Percentiles rank a stretch among this genome's conserved stretches.
Evolutionary conservation across 805 yeast species (phyloP).

Genomic region (Teunomyces tritomae): DNA sequence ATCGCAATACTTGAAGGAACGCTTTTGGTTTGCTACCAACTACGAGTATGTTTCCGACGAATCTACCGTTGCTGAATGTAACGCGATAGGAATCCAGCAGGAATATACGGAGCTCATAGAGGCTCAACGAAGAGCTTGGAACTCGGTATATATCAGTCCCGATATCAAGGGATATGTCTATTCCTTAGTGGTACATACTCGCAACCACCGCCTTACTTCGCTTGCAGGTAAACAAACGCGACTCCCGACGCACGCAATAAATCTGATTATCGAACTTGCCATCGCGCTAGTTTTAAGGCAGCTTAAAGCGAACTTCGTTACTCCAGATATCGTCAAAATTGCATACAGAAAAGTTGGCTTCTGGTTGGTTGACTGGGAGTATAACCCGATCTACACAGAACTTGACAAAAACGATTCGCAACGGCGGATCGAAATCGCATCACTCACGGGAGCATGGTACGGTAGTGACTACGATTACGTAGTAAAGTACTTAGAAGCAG

Average conservation of each 20-base stretch:
- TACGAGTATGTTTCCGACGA: conserved; percentile 9
- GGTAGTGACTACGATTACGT: conserved; percentile 40
- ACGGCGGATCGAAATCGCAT: conserved; percentile 25
- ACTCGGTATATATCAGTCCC: conserved; percentile 28
- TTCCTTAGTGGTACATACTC: conserved; percentile 33
- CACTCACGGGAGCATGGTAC: conserved; percentile 44
- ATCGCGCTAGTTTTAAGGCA: conserved; percentile 25
- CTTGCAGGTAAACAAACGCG: conserved; percentile 36
- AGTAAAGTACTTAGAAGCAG: conserved; percentile 22
- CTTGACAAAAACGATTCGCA: conserved; percentile 9
- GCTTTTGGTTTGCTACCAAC: conserved; percentile 13
- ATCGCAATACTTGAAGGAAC: conserved; percentile 12
- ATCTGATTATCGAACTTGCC: conserved; percentile 26
- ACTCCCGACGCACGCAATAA: conserved; percentile 31
- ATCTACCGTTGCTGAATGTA: not conserved
- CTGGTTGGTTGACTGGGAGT: conserved; percentile 46
- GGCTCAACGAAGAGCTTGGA: not conserved
- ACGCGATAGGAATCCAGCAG: not conserved
- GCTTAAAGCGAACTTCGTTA: conserved; percentile 17
- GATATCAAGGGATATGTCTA: conserved; percentile 36
- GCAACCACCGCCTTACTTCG: conserved; percentile 40
- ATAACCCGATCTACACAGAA: conserved; percentile 14
- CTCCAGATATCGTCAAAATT: conserved; percentile 38
- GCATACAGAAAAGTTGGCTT: conserved; percentile 39
- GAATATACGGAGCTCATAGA: conserved; percentile 1